phyloP scores from a whole-genome alignment of 306 rosid genomes.

The Coriaria nepalensis region DNA sequence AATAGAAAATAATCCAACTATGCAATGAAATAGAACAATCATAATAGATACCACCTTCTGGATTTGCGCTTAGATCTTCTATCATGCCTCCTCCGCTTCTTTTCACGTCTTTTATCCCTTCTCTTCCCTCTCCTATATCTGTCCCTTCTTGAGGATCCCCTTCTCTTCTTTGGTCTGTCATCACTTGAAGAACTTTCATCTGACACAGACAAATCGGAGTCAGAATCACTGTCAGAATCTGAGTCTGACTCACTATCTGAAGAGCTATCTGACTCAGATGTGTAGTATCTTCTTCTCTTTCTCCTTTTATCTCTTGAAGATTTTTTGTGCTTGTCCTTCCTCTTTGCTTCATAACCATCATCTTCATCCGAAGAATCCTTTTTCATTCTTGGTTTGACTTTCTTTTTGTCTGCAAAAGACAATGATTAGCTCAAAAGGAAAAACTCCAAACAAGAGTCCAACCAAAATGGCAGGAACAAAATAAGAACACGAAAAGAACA shows the following conservation, averaged over 20 bases:
- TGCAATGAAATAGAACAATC: neutral
- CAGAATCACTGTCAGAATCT: constrained; percentile 73
- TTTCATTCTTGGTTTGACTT: constrained; percentile 29
- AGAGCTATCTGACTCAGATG: constrained; percentile 59
- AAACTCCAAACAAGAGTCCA: neutral
- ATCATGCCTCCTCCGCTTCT: constrained; percentile 42
- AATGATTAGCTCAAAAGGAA: constrained; percentile 7
- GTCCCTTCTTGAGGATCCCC: constrained; percentile 59
- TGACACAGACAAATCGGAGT: constrained; percentile 54
- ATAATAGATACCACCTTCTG: constrained; percentile 37
- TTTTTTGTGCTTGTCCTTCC: constrained; percentile 54
- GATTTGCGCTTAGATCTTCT: constrained; percentile 59
- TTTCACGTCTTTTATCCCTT: constrained; percentile 59
- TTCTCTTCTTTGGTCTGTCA: constrained; percentile 69
- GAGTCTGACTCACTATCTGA: constrained; percentile 70
- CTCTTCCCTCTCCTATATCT: constrained; percentile 48
- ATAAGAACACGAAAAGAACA: neutral
- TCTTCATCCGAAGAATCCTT: constrained; percentile 43
- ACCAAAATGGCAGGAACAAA: neutral
- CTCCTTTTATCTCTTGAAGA: constrained; percentile 55
- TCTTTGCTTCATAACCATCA: constrained; percentile 37
- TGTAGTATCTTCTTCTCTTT: constrained; percentile 50
- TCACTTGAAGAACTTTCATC: constrained; percentile 63
- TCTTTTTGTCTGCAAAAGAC: constrained; percentile 44
- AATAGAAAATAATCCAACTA: neutral